Percentiles rank a stretch among this genome's conserved stretches.
Conservation (phyloP, 2,329 filamentous ascomycete genomes). For the Talaromyces amestolkiae region DNA sequence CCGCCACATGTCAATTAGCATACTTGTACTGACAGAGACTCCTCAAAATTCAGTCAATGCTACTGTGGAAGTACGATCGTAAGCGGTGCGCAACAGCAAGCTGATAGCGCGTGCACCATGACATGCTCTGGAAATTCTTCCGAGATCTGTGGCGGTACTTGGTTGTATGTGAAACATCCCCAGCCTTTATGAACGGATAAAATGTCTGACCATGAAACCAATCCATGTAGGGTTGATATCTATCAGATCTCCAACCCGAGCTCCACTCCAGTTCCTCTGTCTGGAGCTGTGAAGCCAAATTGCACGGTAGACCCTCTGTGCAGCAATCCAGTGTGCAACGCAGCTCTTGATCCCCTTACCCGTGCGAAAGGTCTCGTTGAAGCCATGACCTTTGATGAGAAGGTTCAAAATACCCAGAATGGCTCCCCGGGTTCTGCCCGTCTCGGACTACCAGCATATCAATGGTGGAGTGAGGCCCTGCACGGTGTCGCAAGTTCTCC, state of each 20-base stretch:
- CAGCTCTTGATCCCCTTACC: not conserved
- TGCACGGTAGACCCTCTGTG: slow-evolving; percentile 9
- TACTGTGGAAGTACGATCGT: not conserved
- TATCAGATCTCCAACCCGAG: slow-evolving; percentile 13
- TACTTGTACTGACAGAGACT: no score
- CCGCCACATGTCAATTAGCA: no score
- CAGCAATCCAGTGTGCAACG: slow-evolving; percentile 9
- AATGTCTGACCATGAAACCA: no score
- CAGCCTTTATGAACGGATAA: no score
- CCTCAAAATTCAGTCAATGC: slow-evolving; percentile 5
- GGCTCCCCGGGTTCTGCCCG: not conserved
- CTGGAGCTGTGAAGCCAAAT: slow-evolving; percentile 4
- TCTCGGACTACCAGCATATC: slow-evolving; percentile 10
- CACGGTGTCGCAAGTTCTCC: slow-evolving; percentile 55
- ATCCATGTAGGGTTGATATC: not conserved
- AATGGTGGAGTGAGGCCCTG: slow-evolving; percentile 48
- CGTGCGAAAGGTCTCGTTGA: slow-evolving; percentile 4
- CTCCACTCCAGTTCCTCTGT: not conserved
- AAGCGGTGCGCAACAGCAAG: not conserved
- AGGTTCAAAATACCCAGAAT: slow-evolving; percentile 8
- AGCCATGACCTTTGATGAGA: slow-evolving; percentile 12
- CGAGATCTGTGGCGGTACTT: slow-evolving; percentile 9
- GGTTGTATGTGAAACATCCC: not conserved
- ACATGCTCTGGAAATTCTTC: slow-evolving; percentile 10
- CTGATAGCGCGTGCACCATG: slow-evolving; percentile 1